Evolutionary conservation across 495 filamentous ascomycete genomes (phyloP).

Genomic region (Aspergillus sclerotioniger): DNA sequence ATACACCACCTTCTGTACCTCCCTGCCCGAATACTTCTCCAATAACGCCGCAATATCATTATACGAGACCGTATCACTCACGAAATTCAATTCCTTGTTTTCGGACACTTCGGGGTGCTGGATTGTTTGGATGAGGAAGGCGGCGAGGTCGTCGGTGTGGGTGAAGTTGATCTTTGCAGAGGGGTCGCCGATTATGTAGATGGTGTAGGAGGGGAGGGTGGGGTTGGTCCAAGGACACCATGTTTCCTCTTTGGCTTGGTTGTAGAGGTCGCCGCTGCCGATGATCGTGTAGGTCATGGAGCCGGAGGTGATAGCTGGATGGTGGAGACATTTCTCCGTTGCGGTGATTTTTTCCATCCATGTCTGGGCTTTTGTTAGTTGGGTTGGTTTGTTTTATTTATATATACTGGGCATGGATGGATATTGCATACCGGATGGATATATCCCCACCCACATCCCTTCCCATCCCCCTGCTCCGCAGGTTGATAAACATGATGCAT

Average conservation of each 20-base stretch:
- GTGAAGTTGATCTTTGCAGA: slow-evolving; percentile 15
- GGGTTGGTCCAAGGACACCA: slow-evolving; percentile 14
- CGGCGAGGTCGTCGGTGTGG: slow-evolving; percentile 11
- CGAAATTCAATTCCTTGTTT: slow-evolving; percentile 15
- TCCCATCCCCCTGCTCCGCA: too few species aligned
- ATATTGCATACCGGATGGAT: slow-evolving; percentile 15
- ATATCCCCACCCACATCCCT: slow-evolving; percentile 8
- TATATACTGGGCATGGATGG: too few species aligned
- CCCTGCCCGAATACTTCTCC: slow-evolving; percentile 10
- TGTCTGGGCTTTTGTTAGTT: too few species aligned
- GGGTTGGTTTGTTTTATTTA: too few species aligned
- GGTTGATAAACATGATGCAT: slow-evolving; percentile 3
- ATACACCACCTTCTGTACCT: slow-evolving; percentile 1
- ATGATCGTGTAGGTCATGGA: slow-evolving; percentile 15
- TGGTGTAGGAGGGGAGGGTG: not conserved
- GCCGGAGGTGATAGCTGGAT: too few species aligned
- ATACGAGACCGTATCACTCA: slow-evolving; percentile 16
- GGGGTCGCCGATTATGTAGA: slow-evolving; percentile 11
- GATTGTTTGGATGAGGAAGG: slow-evolving; percentile 6
- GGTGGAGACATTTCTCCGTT: too few species aligned
- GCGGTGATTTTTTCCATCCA: too few species aligned
- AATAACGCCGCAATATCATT: slow-evolving; percentile 15
- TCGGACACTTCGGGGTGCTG: slow-evolving; percentile 7
- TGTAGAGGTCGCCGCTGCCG: slow-evolving; percentile 21
- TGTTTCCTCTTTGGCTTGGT: slow-evolving; percentile 8